Base-by-base conservation (phyloP, 2,329 filamentous ascomycete genomes). In the Byssochlamys sp. region DNA sequence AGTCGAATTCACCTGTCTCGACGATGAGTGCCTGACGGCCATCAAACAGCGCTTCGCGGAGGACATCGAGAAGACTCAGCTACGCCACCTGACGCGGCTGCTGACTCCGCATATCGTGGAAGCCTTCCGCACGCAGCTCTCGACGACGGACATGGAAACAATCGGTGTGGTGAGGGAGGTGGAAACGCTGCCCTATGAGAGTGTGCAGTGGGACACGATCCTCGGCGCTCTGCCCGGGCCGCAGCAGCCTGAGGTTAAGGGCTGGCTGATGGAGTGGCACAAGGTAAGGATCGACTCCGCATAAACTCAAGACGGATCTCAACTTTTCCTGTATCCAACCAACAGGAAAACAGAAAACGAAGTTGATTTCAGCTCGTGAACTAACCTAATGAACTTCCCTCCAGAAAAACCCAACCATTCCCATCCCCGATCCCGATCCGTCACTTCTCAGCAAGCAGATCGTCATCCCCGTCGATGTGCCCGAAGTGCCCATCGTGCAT, bases 391-490 rank as follows among this genome's bases (percentile, higher is more conserved):
- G 39, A 6, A 24, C 39, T 24, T 9, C 14, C 35, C 39, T 19
- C n/a, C 61, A 77, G 71, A 67, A 67, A 54, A 69, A 74, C 55
- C 62, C 65, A 49, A 66, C 66, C 33, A 65, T 73, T 45, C 60
- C 62, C 1, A 65, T 76, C 48, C 67, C 71, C 27, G 54, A 65
- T 3, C 65, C 57, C 26, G 58, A 69, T 6, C 69, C 65, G 35
- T 61, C 63, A 12, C 66, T 73, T 25, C 76, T 81, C 24, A 78
- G 72, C 60, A 81, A 81, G 24, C 85, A 84, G 11, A 91, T 99
- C 64, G 78, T 88, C 29, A 95, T 99, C 55, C 89, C 91, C 0
- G 91, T 99, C 12, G 90, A 96, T 58, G 84, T 99, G 1, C 92
- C 92, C 0, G 85, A 87, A 1, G 80, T 96, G 1, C 84, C 89